These are phyloP conservation scores for Canavalia ensiformis DNA, from an alignment of 306 rosid species.

Conservation along the genomic window DNA sequence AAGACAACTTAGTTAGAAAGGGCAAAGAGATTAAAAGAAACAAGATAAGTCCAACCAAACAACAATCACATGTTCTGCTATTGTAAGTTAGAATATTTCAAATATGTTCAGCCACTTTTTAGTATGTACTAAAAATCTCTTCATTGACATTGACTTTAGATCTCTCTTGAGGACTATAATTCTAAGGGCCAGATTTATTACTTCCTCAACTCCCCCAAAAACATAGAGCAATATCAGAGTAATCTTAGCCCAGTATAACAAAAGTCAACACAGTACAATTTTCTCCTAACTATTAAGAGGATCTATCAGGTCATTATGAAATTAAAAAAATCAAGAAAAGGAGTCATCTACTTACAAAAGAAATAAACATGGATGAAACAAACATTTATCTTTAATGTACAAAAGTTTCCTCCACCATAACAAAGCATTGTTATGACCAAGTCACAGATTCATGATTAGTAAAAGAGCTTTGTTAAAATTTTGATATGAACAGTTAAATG, in stretches of 20 bases:
- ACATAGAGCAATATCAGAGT: slow-evolving; percentile 3
- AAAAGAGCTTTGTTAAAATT: background rate
- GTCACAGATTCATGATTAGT: slow-evolving; percentile 7
- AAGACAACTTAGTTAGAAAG: background rate
- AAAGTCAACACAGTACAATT: background rate
- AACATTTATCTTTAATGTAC: background rate
- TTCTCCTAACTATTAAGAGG: background rate
- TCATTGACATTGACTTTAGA: slow-evolving; percentile 16
- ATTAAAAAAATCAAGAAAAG: background rate
- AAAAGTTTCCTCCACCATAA: background rate
- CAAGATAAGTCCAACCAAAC: background rate
- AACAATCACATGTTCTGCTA: background rate
- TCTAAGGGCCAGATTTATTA: background rate
- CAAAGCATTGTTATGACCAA: slow-evolving; percentile 9
- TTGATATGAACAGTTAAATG: background rate
- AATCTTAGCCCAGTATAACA: slow-evolving; percentile 2
- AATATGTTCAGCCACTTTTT: slow-evolving; percentile 15
- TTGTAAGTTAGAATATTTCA: no score
- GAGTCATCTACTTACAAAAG: background rate
- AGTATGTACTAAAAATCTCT: background rate
- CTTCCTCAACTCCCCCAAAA: slow-evolving; percentile 2
- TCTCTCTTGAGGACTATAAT: background rate
- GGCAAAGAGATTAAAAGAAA: slow-evolving; percentile 1
- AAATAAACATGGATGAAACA: background rate
- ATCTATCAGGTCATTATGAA: background rate